Evolutionary conservation across 176 grass and related monocot genomes (phyloP), one percentile per base, ranked within the genome.

Genomic region (Saccharum officinarum): DNA sequence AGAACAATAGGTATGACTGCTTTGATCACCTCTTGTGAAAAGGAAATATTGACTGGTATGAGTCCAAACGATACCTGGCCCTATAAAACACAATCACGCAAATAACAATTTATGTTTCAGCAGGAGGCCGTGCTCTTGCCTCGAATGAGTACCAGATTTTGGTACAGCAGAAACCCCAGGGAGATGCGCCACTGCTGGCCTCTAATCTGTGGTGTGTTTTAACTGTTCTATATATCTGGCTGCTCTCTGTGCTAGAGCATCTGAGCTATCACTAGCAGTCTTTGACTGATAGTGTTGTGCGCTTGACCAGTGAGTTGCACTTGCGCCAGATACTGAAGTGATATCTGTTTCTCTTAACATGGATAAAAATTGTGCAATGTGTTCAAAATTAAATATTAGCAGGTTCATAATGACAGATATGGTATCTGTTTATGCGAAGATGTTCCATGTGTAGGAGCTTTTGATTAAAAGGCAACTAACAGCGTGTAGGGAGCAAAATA

Each of bases 1-100:
- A 10, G 49, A 75, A 41, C 20, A 50, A 84, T 93, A 93, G 91
- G 91, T 93, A 90, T 90, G 88, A 41, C 14, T 82, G 75, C 73
- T 82, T 77, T 85, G 77, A 87, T 76, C 68, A 88, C 83, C 44
- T 85, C 64, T 66, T 66, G 79, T 47, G 81, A 69, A 74, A 55
- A 80, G 37, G 26, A 77, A 86, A 0, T 78, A 69, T 46, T 80
- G 71, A 76, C 80, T 80, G 47, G 42, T 62, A 69, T 69, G 69
- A 73, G 80, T 84, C 76, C 62, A 57, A 68, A 39, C 10, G n/a
- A 31, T 57, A 30, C 23, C n/a, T 6, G 7, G 20, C 23, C 38
- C 12, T 52, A 4, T 28, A 50, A 26, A 2, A 1, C 14, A 14
- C 49, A 52, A 33, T 31, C 38, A 54, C 60, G 22, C 78, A 61